A percentile compares a stretch with the other conserved stretches of the same genome.
These are phyloP conservation scores for Albizia julibrissin DNA, from an alignment of 306 rosid genomes.

Conservation along the genomic window DNA sequence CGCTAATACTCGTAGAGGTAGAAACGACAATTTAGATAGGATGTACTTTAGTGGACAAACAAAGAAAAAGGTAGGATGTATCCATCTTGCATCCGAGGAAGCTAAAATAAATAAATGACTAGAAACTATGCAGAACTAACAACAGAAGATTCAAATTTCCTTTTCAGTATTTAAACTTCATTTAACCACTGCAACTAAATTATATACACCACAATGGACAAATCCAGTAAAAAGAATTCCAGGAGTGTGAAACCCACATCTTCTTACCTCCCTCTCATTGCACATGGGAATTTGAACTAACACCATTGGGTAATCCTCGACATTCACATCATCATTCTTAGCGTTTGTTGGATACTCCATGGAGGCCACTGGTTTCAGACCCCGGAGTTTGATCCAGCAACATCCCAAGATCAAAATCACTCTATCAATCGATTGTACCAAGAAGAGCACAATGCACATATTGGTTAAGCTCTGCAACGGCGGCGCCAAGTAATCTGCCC, in stretches of 20 bases:
- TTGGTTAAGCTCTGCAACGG: slow-evolving; percentile 83
- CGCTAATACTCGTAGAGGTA: not conserved
- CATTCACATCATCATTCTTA: slow-evolving; percentile 41
- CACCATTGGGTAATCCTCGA: slow-evolving; percentile 87
- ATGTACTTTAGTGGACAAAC: not conserved
- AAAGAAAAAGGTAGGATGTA: not conserved
- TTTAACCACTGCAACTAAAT: not conserved
- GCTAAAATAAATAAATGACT: slow-evolving; percentile 7
- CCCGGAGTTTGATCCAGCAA: slow-evolving; percentile 86
- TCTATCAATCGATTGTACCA: slow-evolving; percentile 91
- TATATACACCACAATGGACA: not conserved
- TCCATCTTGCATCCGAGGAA: not conserved
- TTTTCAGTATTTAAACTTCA: not conserved
- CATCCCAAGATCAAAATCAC: slow-evolving; percentile 80
- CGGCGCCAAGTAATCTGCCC: slow-evolving; percentile 80
- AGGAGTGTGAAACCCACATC: slow-evolving; percentile 73
- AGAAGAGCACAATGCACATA: slow-evolving; percentile 70
- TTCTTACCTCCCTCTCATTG: slow-evolving; percentile 99
- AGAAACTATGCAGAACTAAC: not conserved
- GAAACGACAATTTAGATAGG: not conserved
- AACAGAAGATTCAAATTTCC: not conserved
- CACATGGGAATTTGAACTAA: slow-evolving; percentile 97
- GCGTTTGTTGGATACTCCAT: slow-evolving; percentile 52
- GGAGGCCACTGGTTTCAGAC: slow-evolving; percentile 62
- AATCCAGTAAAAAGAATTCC: slow-evolving; percentile 22